phyloP scores from a whole-genome alignment of 257 asterid species.

The Apocynum venetum region DNA sequence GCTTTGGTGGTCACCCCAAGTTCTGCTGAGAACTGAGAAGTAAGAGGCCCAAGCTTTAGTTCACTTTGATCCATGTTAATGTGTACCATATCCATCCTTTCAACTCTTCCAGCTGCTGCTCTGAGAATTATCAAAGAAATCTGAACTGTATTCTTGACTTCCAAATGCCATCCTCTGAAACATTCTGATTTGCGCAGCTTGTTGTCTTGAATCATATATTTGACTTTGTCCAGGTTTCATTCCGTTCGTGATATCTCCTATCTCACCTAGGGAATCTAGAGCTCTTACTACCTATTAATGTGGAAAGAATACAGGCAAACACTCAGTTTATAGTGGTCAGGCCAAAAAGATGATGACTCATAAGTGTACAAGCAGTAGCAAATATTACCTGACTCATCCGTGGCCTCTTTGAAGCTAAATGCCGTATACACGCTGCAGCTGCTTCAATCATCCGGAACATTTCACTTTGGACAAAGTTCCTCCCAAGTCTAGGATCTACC shows the following conservation, averaged over 20 bases:
- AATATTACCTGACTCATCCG: constrained; percentile 63
- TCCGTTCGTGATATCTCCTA: constrained; percentile 73
- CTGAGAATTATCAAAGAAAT: constrained; percentile 43
- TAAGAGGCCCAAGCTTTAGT: background rate
- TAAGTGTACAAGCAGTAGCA: background rate
- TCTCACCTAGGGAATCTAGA: constrained; percentile 65
- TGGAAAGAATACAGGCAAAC: background rate
- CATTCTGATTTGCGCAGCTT: constrained; percentile 82
- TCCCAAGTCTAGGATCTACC: constrained; percentile 53
- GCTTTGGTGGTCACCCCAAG: background rate
- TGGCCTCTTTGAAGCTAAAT: constrained; percentile 75
- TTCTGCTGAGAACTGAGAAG: background rate
- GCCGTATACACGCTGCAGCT: constrained; percentile 88
- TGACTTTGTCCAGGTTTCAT: constrained; percentile 86
- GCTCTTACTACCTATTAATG: constrained; percentile 69
- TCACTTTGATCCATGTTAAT: background rate
- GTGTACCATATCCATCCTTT: background rate
- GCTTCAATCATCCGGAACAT: constrained; percentile 88
- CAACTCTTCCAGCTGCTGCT: constrained; percentile 57
- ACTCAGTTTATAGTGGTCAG: background rate
- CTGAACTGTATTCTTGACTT: constrained; percentile 71
- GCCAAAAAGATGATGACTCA: background rate
- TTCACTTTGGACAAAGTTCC: constrained; percentile 49
- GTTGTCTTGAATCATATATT: constrained; percentile 67
- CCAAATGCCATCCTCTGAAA: constrained; percentile 90